A percentile compares a stretch with the other conserved stretches of the same genome.
These are phyloP conservation scores for Lentinula boryana DNA, from an alignment of 768 basidiomycete genomes.

Conservation along the genomic window DNA sequence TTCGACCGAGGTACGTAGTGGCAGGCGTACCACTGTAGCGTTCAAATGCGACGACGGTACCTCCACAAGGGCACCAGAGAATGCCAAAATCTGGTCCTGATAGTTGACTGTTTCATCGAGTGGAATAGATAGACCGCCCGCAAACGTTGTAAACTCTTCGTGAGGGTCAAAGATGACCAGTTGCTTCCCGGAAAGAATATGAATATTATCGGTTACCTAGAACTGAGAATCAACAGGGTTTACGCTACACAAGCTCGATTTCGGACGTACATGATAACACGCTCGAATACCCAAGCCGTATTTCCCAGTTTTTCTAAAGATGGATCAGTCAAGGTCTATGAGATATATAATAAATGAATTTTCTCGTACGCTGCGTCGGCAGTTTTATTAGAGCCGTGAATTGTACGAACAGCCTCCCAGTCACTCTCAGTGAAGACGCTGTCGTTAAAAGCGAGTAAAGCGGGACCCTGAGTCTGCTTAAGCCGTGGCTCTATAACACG, in stretches of 20 bases:
- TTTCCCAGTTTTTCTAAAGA: constrained; percentile 22
- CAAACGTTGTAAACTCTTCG: background rate
- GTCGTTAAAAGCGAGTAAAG: constrained; percentile 22
- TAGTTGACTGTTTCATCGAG: constrained; percentile 6
- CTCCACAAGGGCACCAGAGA: background rate
- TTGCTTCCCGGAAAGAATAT: constrained; percentile 19
- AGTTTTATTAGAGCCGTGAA: constrained; percentile 22
- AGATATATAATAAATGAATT: background rate
- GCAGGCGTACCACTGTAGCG: constrained; percentile 23
- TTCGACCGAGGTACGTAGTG: constrained; percentile 17
- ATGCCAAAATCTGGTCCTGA: constrained; percentile 19
- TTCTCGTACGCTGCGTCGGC: constrained; percentile 18
- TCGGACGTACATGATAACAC: constrained; percentile 21
- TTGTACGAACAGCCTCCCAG: constrained; percentile 21
- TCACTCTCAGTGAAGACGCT: constrained; percentile 18
- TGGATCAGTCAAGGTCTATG: background rate
- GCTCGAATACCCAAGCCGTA: constrained; percentile 25
- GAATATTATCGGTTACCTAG: constrained; percentile 25
- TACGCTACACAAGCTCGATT: background rate
- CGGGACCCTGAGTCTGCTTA: constrained; percentile 20
- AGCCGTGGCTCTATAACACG: constrained; percentile 15
- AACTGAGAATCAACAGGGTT: background rate
- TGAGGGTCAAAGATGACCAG: constrained; percentile 26
- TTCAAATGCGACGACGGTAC: constrained; percentile 1
- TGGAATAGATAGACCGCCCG: constrained; percentile 14